Evolutionary conservation across 2,329 filamentous ascomycete genomes (phyloP), one percentile per base, ranked within the genome.

Genomic region (Colletotrichum magnum): DNA sequence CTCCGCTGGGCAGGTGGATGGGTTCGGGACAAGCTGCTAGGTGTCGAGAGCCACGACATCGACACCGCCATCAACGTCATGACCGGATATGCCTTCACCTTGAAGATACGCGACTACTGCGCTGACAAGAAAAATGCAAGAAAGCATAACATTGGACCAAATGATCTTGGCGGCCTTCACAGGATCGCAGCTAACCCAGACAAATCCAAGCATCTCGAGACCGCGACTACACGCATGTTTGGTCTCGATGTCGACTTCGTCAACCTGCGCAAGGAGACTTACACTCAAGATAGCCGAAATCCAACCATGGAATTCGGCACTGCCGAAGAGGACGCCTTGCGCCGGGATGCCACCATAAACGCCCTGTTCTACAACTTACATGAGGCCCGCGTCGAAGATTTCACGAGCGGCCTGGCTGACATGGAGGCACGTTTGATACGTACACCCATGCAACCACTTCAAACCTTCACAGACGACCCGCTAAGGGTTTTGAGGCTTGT

Each of bases 141-240:
- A 59, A 90, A 89, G 75, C 92, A 95, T 74, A 81, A 80, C 10
- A 85, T 91, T 57, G 78, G 79, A 36, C 77, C 81, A 18, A 86
- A 87, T 60, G 90, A 91, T 65, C 85, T 96, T 61, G 91, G 92
- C 58, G 92, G 89, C 71, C 85, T 98, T 39, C 92, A 98, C 85
- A 97, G 94, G 79, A 95, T 98, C 73, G 92, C 92, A 60, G 92
- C 92, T 66, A 98, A 98, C 78, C 95, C 95, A 0, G 94, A 98
- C 76, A 98, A 97, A 82, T 97, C 94, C 21, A 98, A 98, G 82
- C 94, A 98, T 77, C 88, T 98, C 15, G 95, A 97, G 80, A 98
- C 95, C 0, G 93, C 94, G 57, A 97, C 94, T 10, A 94, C 93
- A 26, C 92, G 87, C 72, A 90, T 98, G 67, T 91, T 97, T 75